Evolutionary conservation across 2,329 filamentous ascomycete genomes (phyloP), one percentile per base, ranked within the genome.

Genomic region (Colletotrichum tropicale): DNA sequence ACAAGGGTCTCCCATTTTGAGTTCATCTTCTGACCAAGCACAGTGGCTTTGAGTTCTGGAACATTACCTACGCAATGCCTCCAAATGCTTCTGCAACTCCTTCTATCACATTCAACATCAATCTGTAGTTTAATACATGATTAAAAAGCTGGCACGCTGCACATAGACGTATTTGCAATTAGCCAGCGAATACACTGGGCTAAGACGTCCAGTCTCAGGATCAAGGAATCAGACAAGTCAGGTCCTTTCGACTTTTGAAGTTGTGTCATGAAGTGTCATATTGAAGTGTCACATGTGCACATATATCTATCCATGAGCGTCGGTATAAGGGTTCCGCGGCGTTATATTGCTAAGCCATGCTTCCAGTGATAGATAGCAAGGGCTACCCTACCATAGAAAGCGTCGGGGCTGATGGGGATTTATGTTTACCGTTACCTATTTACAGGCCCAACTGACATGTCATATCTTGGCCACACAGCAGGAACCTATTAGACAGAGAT

Each of bases 1-100:
- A 5, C 30, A 16, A 43, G 12, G 3, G n/a, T 28, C 8, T 3
- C 9, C 8, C 10, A 10, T 2, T n/a, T 18, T 43, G 38, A 30
- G 21, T 2, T 18, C 28, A 15, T 16, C 24, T 12, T 15, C 70
- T 73, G 3, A 69, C 28, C 21, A 10, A 4, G 2, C 30, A 34
- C 13, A 74, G 71, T n/a, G 71, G 66, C 1, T 74, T 74, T n/a
- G 71, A 74, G 16, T 70, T 74, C 5, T 74, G 71, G 75, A 87
- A 87, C 75, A 85, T 88, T 30, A 87, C 85, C 0, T 88, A 85
- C 65, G 78, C 79, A 0, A 85, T 88, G 85, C 85, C 86, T 4
- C 28, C 66, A 2, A 79, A 78, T 15, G 82, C 80, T 34, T 77
- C 71, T 6, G 81, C 79, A 1, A 32, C 13, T n/a, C 71, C 71